Evolutionary conservation across 2,329 filamentous ascomycete species (phyloP), one percentile per base, ranked within the genome.

Genomic region (Huntiella bhutanensis): DNA sequence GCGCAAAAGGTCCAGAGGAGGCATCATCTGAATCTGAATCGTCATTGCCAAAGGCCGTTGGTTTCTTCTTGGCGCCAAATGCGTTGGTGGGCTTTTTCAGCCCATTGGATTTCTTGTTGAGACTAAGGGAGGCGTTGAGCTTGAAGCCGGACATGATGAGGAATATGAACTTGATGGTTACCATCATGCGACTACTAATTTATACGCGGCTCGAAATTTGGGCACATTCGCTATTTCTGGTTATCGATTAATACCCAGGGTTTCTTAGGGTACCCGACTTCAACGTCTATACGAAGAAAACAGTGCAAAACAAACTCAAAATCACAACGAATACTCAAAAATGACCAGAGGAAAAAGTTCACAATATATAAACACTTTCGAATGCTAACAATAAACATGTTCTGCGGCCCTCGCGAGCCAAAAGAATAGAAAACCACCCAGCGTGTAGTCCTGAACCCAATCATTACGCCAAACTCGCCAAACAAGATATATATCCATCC

Each of bases 41-140:
- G 51, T 70, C 70, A 51, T 69, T 71, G 51, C 72, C 73, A 53
- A 82, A 76, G 7, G 22, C 22, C 2, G 22, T 28, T 28, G 22
- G 22, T 28, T 28, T 28, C 7, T 28, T 28, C 8, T 28, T 28
- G 22, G 22, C 22, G 6, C 22, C 22, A 51, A 75, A 66, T 1
- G 69, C 62, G 55, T 70, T 76, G 12, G 62, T 61, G 4, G 68
- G 61, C 54, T 73, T 75, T 2, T 66, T 60, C 49, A 61, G 60
- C 46, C 60, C 62, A 28, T 28, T 28, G 2, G 66, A 57, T 58
- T 79, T 82, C 55, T 75, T 78, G 43, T 68, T 61, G 39, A 75
- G 53, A 55, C 72, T 80, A 35, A 82, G 66, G 43, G 77, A 77
- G 53, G 68, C 69, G 35, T 66, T 64, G 16, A 70, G 54, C 16